Base-by-base conservation (phyloP, 306 rosid genomes). In the Dryas octopetala region DNA sequence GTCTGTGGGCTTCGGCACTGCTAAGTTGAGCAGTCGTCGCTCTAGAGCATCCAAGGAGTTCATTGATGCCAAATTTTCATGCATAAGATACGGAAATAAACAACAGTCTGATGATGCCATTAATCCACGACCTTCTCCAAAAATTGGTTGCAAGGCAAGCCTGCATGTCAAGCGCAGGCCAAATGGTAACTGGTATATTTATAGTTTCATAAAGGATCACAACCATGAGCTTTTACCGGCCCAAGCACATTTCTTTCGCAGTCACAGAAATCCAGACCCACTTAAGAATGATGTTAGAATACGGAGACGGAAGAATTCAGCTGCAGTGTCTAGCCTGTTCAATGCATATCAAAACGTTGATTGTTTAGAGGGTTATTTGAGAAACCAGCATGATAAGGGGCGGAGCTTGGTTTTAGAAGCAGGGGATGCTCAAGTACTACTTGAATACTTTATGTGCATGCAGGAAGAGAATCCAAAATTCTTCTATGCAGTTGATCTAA, bases 21-120 rank as follows among this genome's bases (percentile, higher is more conserved):
- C 76, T 15, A 78, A 78, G 65, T 28, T 78, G 72, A 78, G 81
- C 65, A 78, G 81, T 14, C 81, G 81, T 23, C 76, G 81, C 6
- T 78, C 81, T 12, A 70, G 81, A 74, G 81, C 76, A 4, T 70
- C 81, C 48, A 71, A 43, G 71, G 81, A 78, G 3, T 78, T 78
- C 54, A 78, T 78, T 70, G 81, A 78, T 78, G 81, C 81, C 62
- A 78, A 78, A 46, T 78, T 78, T 44, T 78, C 81, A 9, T 78
- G 81, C 66, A 78, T 78, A 28, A 63, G 81, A 44, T 78, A 78
- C 32, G 81, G 81, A 53, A 78, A 53, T 26, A 78, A 78, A 50
- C 81, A 78, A 49, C 72, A 78, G 66, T 70, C 81, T 19, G 81
- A 70, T 52, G 81, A 78, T 71, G 81, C 81, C 48, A 71, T 71